Base-by-base conservation (phyloP, 139 green algal genomes). In the Volvox reticuliferus region DNA sequence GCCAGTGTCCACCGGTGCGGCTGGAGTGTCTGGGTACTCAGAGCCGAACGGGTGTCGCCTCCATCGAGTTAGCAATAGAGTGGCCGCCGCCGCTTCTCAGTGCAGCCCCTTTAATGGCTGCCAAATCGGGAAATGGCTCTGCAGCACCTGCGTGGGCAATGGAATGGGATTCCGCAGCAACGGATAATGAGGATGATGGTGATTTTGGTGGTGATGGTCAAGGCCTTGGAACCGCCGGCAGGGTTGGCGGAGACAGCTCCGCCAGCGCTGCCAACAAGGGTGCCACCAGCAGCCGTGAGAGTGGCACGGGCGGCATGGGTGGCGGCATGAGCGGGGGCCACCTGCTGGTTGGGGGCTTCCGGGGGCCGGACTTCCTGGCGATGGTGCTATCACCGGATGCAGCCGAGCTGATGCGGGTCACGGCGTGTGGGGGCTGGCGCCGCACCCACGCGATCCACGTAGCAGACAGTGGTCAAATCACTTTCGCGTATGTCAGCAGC, bases 401-500 rank as follows among this genome's bases (percentile, higher is more conserved):
- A 14, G 0, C n/a, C 13, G 86, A 90, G 73, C 86, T 90, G 20
- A 20, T 90, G 71, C 50, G 50, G 22, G 73, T 90, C 71, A 73
- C 86, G 14, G 30, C 30, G 2, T 76, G 73, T 32, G 86, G 86
- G 1, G 86, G 86, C 0, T 90, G 86, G 86, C 86, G 86, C 9
- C 86, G 86, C 3, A 63, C 86, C 0, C 86, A 90, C 69, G 69
- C 86, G 71, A 50, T 90, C n/a, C 50, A 36, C 2, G 36, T 90
- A 1, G 44, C 22, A 17, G 50, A 19, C 19, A 13, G 13, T 12
- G 24, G 9, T 0, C 21, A 68, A 33, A 26, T 82, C 28, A 82
- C 37, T 2, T 82, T 89, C 2, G 85, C 85, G 3, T 71, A 82
- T 67, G 37, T 82, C 79, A 44, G 32, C 63, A 28, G 63, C 82